Evolutionary conservation across 225 moss, liverwort and hornwort genomes (phyloP).

Genomic region (Polytrichum commune): DNA sequence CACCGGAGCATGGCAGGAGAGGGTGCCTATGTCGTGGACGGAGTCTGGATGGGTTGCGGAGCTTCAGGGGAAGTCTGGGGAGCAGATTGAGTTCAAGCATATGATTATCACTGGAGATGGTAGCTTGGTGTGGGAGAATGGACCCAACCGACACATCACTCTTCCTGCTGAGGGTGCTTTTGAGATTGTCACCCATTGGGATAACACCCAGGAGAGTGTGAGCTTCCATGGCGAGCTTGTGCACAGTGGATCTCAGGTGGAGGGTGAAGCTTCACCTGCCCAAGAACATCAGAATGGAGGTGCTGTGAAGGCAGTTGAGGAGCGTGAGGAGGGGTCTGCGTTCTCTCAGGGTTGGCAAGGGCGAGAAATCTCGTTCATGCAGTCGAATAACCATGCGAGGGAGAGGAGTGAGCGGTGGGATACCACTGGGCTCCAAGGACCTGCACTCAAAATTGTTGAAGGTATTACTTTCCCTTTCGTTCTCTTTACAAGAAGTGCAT

Average conservation of each 20-base stretch:
- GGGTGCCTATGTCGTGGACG: slow-evolving; percentile 69
- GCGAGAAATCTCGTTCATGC: slow-evolving; percentile 45
- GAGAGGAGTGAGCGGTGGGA: slow-evolving; percentile 59
- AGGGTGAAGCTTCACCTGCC: not conserved
- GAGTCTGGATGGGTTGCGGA: slow-evolving; percentile 86
- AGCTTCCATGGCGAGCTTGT: slow-evolving; percentile 23
- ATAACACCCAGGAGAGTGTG: slow-evolving; percentile 66
- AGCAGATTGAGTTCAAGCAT: slow-evolving; percentile 77
- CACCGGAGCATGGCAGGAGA: slow-evolving; percentile 66
- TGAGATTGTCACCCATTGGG: slow-evolving; percentile 75
- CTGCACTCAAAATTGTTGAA: slow-evolving; percentile 71
- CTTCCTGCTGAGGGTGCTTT: slow-evolving; percentile 56
- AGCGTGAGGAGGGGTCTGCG: slow-evolving; percentile 19
- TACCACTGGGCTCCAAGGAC: slow-evolving; percentile 52
- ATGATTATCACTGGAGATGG: slow-evolving; percentile 62
- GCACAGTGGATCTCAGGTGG: slow-evolving; percentile 1
- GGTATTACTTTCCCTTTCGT: slow-evolving; percentile 3
- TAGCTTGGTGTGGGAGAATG: slow-evolving; percentile 68
- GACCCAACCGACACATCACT: slow-evolving; percentile 55
- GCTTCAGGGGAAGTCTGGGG: slow-evolving; percentile 57
- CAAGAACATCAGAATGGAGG: slow-evolving; percentile 7
- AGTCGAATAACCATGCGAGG: slow-evolving; percentile 48
- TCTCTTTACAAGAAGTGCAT: too few relatives aligned
- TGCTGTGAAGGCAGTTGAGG: slow-evolving; percentile 3
- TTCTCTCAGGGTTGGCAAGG: slow-evolving; percentile 61